Conservation (phyloP, 2,329 filamentous ascomycete genomes). For the Sordariomycetes sp. region DNA sequence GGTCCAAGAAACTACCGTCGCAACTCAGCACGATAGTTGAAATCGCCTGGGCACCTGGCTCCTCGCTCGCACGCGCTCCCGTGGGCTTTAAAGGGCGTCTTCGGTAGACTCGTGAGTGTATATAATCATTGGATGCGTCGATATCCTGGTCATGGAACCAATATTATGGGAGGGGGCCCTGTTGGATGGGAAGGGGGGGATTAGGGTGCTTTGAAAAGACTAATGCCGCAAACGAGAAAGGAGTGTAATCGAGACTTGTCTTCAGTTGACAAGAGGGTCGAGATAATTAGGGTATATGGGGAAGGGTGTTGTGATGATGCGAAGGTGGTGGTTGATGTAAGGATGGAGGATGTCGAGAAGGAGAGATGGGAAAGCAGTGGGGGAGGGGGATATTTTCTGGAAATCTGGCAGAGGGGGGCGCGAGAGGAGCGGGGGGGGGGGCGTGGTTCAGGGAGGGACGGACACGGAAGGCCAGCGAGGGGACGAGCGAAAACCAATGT, state of each 20-base stretch:
- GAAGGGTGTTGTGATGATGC: conserved; percentile 1
- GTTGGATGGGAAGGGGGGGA: conserved; percentile 6
- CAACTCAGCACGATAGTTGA: conserved; percentile 41
- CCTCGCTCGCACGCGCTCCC: conserved; percentile 51
- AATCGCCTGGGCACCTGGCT: conserved; percentile 29
- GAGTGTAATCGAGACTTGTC: conserved; percentile 4
- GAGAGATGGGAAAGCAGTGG: conserved; percentile 3
- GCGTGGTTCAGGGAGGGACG: background rate
- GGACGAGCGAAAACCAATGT: conserved; percentile 5
- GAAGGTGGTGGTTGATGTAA: conserved; percentile 1
- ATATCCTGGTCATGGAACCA: conserved; percentile 27
- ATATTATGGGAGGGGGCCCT: conserved; percentile 9
- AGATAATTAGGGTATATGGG: background rate
- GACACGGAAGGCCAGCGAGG: background rate
- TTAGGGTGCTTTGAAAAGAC: conserved; percentile 6
- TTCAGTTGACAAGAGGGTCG: conserved; percentile 3
- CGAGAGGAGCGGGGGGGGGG: background rate
- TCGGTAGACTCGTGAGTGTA: conserved; percentile 32
- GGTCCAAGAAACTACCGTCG: conserved; percentile 8
- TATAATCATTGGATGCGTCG: conserved; percentile 37
- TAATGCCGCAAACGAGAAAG: conserved; percentile 1
- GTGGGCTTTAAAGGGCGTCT: conserved; percentile 61
- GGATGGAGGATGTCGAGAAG: conserved; percentile 5
- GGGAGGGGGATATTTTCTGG: conserved; percentile 5
- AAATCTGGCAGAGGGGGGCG: conserved; percentile 3